Evolutionary conservation across 225 moss, liverwort and hornwort genomes (phyloP).

Genomic region (Pleurozium schreberi): DNA sequence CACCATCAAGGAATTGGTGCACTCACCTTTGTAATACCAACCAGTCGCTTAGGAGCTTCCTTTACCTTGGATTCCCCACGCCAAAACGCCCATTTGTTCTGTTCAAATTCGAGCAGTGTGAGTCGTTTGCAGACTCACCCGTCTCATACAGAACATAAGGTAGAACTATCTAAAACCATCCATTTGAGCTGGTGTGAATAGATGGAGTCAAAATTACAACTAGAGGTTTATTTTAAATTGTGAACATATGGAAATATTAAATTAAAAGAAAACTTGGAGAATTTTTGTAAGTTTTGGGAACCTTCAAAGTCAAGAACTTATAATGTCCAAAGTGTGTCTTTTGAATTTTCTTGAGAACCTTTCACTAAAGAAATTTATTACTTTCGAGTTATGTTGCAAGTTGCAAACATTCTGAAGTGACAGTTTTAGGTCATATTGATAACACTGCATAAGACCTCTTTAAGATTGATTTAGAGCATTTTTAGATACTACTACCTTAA

Average conservation of each 20-base stretch:
- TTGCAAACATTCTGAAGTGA: not conserved
- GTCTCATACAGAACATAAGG: not conserved
- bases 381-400: not conserved
- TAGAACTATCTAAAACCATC: not conserved
- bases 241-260: not conserved
- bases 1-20: not conserved
- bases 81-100: constrained; percentile 54
- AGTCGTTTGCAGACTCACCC: not conserved
- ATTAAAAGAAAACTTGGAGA: not conserved
- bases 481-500: not conserved
- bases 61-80: constrained; percentile 29
- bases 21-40: constrained; percentile 40
- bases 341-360: not conserved
- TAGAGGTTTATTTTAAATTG: not conserved
- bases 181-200: not conserved
- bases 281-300: no score
- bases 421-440: not conserved
- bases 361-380: not conserved
- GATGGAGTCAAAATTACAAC: not conserved
- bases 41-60: constrained; percentile 23
- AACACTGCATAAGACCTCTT: not conserved
- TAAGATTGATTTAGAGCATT: not conserved
- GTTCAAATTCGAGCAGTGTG: not conserved
- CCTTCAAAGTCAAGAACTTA: not conserved
- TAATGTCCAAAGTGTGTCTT: not conserved